Evolutionary conservation across 169 alveolate species (phyloP).

Genomic region (Plasmodium coatneyi): DNA sequence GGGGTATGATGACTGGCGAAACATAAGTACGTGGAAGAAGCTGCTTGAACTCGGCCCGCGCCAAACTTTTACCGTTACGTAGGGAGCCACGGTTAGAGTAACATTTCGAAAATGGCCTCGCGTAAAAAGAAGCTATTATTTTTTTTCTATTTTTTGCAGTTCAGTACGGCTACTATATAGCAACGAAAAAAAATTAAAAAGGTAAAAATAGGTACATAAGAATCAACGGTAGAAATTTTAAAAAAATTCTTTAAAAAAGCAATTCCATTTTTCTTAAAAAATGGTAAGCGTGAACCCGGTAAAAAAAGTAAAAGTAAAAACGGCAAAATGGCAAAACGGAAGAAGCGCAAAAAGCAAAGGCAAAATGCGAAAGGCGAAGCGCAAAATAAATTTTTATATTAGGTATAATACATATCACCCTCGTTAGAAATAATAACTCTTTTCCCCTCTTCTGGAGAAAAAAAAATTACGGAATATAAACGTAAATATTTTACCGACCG

Average conservation of each 20-base stretch:
- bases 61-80: neutral
- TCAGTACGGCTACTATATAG: neutral
- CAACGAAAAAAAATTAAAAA: neutral
- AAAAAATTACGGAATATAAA: conserved; percentile 1
- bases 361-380: neutral
- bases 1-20: neutral
- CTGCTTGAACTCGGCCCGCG: neutral
- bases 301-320: neutral
- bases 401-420: neutral
- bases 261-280: neutral
- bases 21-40: neutral
- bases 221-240: neutral
- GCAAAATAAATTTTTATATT: neutral
- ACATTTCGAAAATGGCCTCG: neutral
- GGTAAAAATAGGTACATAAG: neutral
- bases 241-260: neutral
- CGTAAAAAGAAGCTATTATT: neutral
- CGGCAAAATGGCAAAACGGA: neutral
- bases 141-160: neutral
- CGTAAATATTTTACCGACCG: neutral
- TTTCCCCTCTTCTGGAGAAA: neutral
- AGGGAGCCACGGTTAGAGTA: neutral
- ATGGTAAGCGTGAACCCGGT: neutral
- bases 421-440: neutral
- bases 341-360: neutral